Evolutionary conservation across 2,329 filamentous ascomycete species (phyloP).

Genomic region (Seiridium unicorne): DNA sequence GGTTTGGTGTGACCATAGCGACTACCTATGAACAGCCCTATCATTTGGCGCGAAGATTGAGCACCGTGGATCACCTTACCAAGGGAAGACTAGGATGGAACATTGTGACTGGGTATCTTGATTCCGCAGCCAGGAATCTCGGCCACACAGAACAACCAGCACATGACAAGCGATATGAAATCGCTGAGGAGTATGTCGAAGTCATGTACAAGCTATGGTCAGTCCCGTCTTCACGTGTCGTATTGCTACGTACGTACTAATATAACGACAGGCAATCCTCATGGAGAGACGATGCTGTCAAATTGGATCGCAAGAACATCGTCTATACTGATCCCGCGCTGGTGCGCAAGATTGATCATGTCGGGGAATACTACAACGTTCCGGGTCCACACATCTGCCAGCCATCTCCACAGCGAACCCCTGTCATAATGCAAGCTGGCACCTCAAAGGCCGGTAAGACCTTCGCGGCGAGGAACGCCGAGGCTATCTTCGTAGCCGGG

Average conservation of each 20-base stretch:
- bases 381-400: conserved; percentile 8
- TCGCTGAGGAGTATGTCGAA: conserved; percentile 59
- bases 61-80: conserved; percentile 59
- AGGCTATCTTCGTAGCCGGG: conserved; percentile 7
- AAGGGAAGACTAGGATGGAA: conserved; percentile 62
- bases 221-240: background rate
- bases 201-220: conserved; percentile 53
- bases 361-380: conserved; percentile 5
- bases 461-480: conserved; percentile 6
- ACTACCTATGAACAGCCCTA: conserved; percentile 62
- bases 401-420: conserved; percentile 6
- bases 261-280: background rate
- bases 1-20: conserved; percentile 59
- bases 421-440: conserved; percentile 7
- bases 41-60: conserved; percentile 57
- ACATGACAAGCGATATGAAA: conserved; percentile 58
- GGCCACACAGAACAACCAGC: conserved; percentile 53
- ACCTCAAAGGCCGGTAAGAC: conserved; percentile 7
- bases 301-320: background rate
- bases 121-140: conserved; percentile 58
- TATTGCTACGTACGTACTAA: background rate
- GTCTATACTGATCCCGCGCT: conserved; percentile 5
- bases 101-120: conserved; percentile 51
- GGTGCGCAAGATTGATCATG: conserved; percentile 6
- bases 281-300: conserved; percentile 7